A percentile compares a stretch with the other conserved stretches of the same genome.
Conservation (phyloP, 1,139 yeast species). For the Pichia sp. region DNA sequence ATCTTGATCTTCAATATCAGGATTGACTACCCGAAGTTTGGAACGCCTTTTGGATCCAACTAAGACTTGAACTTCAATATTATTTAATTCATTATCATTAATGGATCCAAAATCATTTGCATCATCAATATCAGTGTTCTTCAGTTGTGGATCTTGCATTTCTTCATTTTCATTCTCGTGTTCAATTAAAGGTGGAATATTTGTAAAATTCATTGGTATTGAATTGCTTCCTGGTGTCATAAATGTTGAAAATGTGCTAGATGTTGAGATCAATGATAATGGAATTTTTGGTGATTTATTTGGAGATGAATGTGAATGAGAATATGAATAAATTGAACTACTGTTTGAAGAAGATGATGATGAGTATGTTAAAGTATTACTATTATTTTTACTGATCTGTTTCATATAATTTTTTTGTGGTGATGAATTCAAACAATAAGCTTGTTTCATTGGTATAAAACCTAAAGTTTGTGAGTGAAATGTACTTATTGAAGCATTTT, state of each 20-base stretch:
- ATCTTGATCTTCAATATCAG: conserved; percentile 27
- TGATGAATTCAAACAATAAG: not conserved
- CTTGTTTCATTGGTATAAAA: conserved; percentile 8
- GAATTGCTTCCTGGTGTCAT: not conserved
- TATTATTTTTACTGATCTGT: not conserved
- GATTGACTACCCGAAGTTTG: conserved; percentile 58
- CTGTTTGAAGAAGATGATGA: conserved; percentile 2
- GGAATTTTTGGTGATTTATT: conserved; percentile 6
- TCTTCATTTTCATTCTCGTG: conserved; percentile 1
- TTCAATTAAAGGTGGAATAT: not conserved
- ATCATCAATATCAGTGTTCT: not conserved
- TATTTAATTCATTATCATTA: conserved; percentile 32
- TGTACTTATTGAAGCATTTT: conserved; percentile 16
- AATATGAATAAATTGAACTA: not conserved
- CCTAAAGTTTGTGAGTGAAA: conserved; percentile 14
- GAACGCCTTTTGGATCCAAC: conserved; percentile 67
- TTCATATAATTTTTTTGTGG: conserved; percentile 14
- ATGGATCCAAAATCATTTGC: conserved; percentile 8
- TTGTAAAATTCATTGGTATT: not conserved
- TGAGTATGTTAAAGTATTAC: not conserved
- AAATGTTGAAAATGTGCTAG: not conserved
- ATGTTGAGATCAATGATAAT: conserved; percentile 5
- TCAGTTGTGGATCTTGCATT: not conserved
- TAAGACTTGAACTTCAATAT: conserved; percentile 65
- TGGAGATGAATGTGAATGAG: not conserved